These are phyloP conservation scores for Phytopythium helicoides DNA, from an alignment of 352 stramenopile species.

Conservation along the genomic window DNA sequence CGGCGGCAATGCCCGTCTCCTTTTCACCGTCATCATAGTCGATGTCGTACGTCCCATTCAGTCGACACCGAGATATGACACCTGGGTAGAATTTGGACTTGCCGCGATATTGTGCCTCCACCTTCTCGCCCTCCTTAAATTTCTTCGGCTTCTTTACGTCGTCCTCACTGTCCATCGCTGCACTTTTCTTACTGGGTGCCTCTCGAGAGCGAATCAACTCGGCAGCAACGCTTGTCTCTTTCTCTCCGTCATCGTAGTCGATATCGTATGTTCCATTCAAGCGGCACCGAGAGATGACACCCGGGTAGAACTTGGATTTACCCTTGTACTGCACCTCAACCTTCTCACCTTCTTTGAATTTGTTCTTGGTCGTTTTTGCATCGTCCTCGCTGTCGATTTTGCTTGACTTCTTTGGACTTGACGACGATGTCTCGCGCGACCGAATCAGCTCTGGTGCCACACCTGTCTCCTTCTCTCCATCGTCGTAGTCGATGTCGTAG, in stretches of 20 bases:
- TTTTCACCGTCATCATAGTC: constrained; percentile 78
- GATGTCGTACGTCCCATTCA: constrained; percentile 64
- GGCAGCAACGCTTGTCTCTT: constrained; percentile 35
- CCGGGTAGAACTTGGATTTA: constrained; percentile 49
- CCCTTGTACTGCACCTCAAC: constrained; percentile 47
- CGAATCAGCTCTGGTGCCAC: constrained; percentile 23
- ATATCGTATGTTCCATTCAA: constrained; percentile 64
- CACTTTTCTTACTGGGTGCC: too few relatives aligned
- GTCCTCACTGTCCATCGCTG: too few relatives aligned
- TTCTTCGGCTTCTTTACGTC: too few relatives aligned
- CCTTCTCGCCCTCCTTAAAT: constrained; percentile 27
- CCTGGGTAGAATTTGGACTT: constrained; percentile 54
- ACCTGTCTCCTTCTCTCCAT: constrained; percentile 62
- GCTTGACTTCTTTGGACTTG: too few relatives aligned
- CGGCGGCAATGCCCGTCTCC: constrained; percentile 28
- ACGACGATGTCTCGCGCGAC: background rate
- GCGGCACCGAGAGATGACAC: constrained; percentile 34
- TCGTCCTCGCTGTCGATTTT: too few relatives aligned
- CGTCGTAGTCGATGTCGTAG: constrained; percentile 73
- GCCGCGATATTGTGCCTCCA: constrained; percentile 48
- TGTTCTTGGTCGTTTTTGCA: too few relatives aligned
- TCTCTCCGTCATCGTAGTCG: constrained; percentile 74
- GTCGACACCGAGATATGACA: constrained; percentile 29
- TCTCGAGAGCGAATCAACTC: constrained; percentile 14
- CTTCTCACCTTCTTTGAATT: constrained; percentile 28